phyloP scores from a whole-genome alignment of 164 flowering plant species.

The Brasenia schreberi region DNA sequence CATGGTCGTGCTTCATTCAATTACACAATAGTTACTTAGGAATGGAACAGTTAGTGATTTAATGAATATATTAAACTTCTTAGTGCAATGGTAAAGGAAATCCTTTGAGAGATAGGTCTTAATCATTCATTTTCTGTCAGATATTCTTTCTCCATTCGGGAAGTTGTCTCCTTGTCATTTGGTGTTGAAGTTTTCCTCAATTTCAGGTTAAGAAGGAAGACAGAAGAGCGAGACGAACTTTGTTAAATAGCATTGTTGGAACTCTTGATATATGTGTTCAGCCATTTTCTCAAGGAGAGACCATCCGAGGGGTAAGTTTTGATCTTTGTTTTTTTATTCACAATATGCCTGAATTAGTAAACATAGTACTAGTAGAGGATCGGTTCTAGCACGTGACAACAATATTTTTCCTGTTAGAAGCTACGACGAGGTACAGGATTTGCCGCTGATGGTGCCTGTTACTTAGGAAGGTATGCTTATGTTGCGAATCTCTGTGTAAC shows the following conservation, averaged over 20 bases:
- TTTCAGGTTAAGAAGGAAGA: constrained; percentile 53
- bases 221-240: constrained; percentile 39
- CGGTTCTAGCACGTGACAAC: background rate
- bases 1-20: too few relatives aligned
- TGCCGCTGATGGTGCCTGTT: background rate
- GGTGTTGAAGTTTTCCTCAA: constrained; percentile 1
- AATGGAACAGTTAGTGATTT: background rate
- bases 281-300: constrained; percentile 50
- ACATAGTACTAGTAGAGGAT: too few relatives aligned
- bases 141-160: background rate
- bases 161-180: background rate
- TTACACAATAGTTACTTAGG: too few relatives aligned
- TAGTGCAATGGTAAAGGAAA: background rate
- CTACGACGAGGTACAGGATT: constrained; percentile 18
- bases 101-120: too few relatives aligned
- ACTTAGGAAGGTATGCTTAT: constrained; percentile 39
- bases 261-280: constrained; percentile 52
- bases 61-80: background rate
- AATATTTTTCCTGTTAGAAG: constrained; percentile 23
- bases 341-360: background rate
- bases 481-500: constrained; percentile 53
- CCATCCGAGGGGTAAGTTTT: constrained; percentile 40
- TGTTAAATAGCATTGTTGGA: constrained; percentile 49
- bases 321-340: background rate
- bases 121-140: background rate